Base-by-base conservation (phyloP, 495 filamentous ascomycete species). In the Aeminium ludgeri region DNA sequence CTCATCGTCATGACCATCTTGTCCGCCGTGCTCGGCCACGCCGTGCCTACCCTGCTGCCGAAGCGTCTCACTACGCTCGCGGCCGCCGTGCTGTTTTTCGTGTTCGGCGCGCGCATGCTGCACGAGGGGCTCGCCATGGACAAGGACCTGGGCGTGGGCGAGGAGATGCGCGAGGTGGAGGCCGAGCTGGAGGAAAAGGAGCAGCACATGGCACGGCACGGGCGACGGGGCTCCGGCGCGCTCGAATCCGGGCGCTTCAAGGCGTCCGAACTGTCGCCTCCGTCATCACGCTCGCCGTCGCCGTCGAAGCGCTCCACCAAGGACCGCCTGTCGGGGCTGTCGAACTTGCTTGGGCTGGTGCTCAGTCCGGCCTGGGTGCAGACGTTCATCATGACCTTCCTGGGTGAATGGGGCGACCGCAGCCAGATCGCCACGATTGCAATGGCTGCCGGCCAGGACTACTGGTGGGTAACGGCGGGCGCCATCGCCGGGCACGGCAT, bases 401-500 rank as follows among this genome's bases (percentile, higher is more conserved):
- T 97, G 20, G 89, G 89, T 8, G 89, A 97, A 59, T 96, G 91
- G 89, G 89, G 89, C 35, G 89, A 97, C 55, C 76, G 89, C 45
- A 91, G 82, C 55, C 89, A 97, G 59, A 97, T 97, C 54, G 91
- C 89, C 12, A 97, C 89, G 5, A 94, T 97, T 54, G 89, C 89
- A 30, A 97, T 97, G 89, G 91, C 89, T 34, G 89, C 89, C 8
- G 89, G 89, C 2, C 82, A 91, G 62, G 91, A 96, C 56, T 96
- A 96, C 55, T 96, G 86, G 89, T 95, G 86, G 84, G 89, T 97
- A 12, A 94, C 85, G 3, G 65, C 85, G 40, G 89, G 89, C 39
- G 86, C 89, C 6, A 73, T 93, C 33, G 66, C 73, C 4, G 89
- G 91, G 30, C 89, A 97, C 59, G 77, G 73, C 20, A 69, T 84